Base-by-base conservation (phyloP, 768 basidiomycete species). In the Asterophora parasitica region DNA sequence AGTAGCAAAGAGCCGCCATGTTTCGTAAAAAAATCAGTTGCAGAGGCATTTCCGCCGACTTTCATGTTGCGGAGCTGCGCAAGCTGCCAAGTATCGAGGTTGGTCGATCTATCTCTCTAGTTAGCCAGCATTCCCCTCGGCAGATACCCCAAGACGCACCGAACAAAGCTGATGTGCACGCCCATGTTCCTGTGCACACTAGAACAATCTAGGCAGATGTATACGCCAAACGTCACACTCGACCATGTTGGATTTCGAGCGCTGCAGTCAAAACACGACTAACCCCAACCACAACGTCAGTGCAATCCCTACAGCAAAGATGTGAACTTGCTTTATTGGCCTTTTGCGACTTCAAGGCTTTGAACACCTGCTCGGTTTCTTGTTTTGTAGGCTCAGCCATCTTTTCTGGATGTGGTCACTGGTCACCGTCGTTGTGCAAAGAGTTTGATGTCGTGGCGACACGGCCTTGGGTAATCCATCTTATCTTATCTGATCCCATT, bases 171-270 rank as follows among this genome's bases (percentile, higher is more conserved):
- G 66, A 99, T 93, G 64, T 99, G 96, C 17, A 98, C 95, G 58
- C 96, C 96, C 82, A 97, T 85, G 65, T 95, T 97, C 44, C 96
- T 77, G 68, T 99, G 96, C 11, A 88, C 72, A 55, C 87, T 88
- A 4, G 95, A 98, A 74, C 96, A 99, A 50, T 99, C 94, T 27
- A 98, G 73, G 62, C 96, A 99, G 61, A 99, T 93, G 68, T 98
- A 98, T 11, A 98, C 84, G 28, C 92, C 95, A 62, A 88, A 99
- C 0, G 92, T 94, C 16, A 96, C 92, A 52, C 91, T 93, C 3
- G 93, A 85, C 96, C 95, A 98, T 27, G 93, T 96, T 38, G 95
- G 95, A 69, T 96, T 96, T 59, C 92, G 85, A 39, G 94, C 93
- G 59, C 80, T 78, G 65, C 95, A 97, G 65, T 98, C 95, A 59